Evolutionary conservation across 495 filamentous ascomycete species (phyloP), one percentile per base, ranked within the genome.

Genomic region (Schizothecium vesticola): DNA sequence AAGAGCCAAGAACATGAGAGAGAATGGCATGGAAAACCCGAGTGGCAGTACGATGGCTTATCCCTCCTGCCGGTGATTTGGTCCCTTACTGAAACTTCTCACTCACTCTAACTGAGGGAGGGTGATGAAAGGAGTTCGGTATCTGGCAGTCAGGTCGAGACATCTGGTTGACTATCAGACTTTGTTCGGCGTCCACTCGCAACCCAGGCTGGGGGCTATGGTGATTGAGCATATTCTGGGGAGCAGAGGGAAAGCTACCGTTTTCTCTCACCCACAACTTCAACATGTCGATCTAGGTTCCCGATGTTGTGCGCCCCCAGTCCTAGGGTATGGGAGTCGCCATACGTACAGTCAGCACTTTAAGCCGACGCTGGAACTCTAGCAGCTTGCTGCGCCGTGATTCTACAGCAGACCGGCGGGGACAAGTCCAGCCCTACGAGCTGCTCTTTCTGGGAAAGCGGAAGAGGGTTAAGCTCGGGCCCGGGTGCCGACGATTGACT

Each of bases 311-410:
- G 43, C 43, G 19, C 43, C 43, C 43, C 43, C 6, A 51, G 33
- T 5, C 33, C 33, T 43, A 36, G 13, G 3, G 13, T 4, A 16
- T 43, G 33, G 13, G 13, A 43, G 33, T 43, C 5, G 33, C 33
- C 33, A 5, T 4, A 16, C 13, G 33, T 16, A 43, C 26, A 3
- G 71, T 75, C 68, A 75, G 73, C 73, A 75, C 73, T 61, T 71
- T 72, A 75, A 69, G 67, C 59, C 60, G 3, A 6, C 29, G 59
- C 31, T 67, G 33, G 43, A 24, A 36, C 19, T 21, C 61, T 56
- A 19, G 43, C 61, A 63, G 36, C 16, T 24, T 33, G 56, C 56
- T 56, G 22, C 51, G 61, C 59, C 59, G 64, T 51, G 26, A 19
- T 21, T n/a, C 16, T 22, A 22, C 51, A 66, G 59, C 25, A 29